Evolutionary conservation across 768 basidiomycete species (phyloP), one percentile per base, ranked within the genome.

Genomic region (Mrakia hoshinonis): DNA sequence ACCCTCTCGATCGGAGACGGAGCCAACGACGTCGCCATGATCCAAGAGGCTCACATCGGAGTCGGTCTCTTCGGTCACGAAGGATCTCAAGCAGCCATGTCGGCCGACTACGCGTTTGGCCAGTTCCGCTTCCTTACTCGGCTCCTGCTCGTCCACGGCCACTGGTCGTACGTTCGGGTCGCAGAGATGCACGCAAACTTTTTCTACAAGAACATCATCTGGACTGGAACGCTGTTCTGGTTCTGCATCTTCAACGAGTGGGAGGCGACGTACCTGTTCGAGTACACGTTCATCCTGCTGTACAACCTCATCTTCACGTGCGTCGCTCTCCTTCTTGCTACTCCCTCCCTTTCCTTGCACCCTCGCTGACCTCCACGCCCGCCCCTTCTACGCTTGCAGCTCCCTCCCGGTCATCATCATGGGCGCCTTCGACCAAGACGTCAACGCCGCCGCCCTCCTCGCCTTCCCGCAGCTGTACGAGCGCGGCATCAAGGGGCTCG

Each of bases 81-180:
- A 79, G 95, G 95, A 63, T 94, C 92, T 26, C 95, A 98, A 79
- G 95, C 95, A 38, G 94, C 95, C 61, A 97, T 97, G 94, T 96
- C 93, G 5, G 95, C 95, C 7, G 95, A 98, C 78, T 97, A 96
- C 76, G 95, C 95, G 0, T 94, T 98, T 81, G 95, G 92, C 1
- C 95, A 97, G 78, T 99, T 99, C 83, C 83, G 94, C 68, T 97
- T 89, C 83, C 79, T 98, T 72, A 93, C 92, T 2, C 63, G 70
- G 12, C 49, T 72, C 3, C 66, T 72, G 29, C 58, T 72, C 24
- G 64, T 72, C 39, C 64, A 99, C 77, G 95, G 95, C 6, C 87
- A 92, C 31, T 96, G 95, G 95, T 94, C 91, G 36, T 98, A 99
- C 80, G 89, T 91, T 76, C 90, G 95, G 52, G 83, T 97, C 52